Evolutionary conservation across 768 basidiomycete species (phyloP).

Genomic region (Suillus clintonianus): DNA sequence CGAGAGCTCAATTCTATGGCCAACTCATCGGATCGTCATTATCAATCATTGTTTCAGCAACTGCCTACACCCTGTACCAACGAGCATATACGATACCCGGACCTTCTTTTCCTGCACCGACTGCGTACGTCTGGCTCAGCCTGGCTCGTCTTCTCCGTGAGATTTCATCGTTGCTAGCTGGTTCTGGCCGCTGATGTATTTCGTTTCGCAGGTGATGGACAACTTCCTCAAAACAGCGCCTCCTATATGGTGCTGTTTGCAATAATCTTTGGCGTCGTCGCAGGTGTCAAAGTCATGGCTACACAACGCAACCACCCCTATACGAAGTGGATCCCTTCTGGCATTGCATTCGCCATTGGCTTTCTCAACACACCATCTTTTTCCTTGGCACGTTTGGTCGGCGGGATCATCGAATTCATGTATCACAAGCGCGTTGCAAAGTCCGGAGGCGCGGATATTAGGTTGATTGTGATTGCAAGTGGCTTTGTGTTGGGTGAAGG

Average conservation of each 20-base stretch:
- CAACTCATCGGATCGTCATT: constrained; percentile 89
- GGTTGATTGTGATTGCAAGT: constrained; percentile 84
- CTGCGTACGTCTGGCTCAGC: constrained; percentile 90
- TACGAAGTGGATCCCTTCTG: constrained; percentile 86
- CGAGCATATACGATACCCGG: constrained; percentile 88
- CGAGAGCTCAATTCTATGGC: constrained; percentile 91
- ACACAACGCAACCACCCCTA: constrained; percentile 48
- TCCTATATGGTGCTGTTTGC: constrained; percentile 83
- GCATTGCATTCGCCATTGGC: constrained; percentile 93
- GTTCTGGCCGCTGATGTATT: constrained; percentile 4
- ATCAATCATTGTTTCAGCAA: constrained; percentile 86
- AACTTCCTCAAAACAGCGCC: constrained; percentile 74
- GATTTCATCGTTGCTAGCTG: constrained; percentile 24
- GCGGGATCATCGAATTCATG: constrained; percentile 78
- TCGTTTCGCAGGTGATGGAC: constrained; percentile 64
- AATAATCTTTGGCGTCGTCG: constrained; percentile 64
- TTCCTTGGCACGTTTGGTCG: constrained; percentile 87
- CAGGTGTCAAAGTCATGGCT: constrained; percentile 66
- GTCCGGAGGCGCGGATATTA: constrained; percentile 58
- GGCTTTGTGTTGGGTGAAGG: constrained; percentile 98
- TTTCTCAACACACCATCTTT: constrained; percentile 96
- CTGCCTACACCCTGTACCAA: constrained; percentile 85
- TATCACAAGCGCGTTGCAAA: constrained; percentile 58
- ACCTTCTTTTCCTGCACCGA: constrained; percentile 94
- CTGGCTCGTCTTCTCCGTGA: constrained; percentile 75